phyloP scores from a whole-genome alignment of 2,329 filamentous ascomycete genomes.

The Cytospora paraplurivora region DNA sequence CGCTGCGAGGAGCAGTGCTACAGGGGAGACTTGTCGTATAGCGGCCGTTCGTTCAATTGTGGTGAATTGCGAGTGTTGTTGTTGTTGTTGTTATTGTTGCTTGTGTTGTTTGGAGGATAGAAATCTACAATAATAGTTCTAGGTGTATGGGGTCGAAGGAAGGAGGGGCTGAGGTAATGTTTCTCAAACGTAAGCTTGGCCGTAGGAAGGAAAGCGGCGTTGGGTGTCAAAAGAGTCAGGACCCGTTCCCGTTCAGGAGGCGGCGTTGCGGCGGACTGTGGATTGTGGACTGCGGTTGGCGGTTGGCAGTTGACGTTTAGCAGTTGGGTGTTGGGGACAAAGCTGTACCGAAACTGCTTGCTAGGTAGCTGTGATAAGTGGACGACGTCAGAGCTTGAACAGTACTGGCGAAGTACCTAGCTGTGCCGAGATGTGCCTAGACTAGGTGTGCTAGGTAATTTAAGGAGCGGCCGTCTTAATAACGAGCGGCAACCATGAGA shows the following conservation, averaged over 20 bases:
- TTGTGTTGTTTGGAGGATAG: not conserved
- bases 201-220: conserved; percentile 12
- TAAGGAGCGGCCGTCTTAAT: conserved; percentile 24
- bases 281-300: not conserved
- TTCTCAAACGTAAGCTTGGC: conserved; percentile 10
- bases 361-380: conserved; percentile 27
- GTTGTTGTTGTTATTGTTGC: not conserved
- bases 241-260: conserved; percentile 17
- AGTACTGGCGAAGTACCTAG: not conserved
- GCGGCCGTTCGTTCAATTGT: not conserved
- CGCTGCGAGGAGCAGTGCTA: conserved; percentile 9
- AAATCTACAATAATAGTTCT: conserved; percentile 11
- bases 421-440: not conserved
- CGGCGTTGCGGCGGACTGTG: not conserved
- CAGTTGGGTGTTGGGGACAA: conserved; percentile 42
- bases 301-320: conserved; percentile 33
- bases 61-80: too few relatives aligned
- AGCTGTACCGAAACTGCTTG: too few relatives aligned
- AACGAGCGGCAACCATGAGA: conserved; percentile 3
- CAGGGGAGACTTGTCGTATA: conserved; percentile 4
- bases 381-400: conserved; percentile 55
- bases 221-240: conserved; percentile 2
- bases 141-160: not conserved
- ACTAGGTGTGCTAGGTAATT: not conserved
- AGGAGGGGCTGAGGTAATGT: not conserved